phyloP scores from a whole-genome alignment of 2,329 filamentous ascomycete species.

The Diplodia seriata region DNA sequence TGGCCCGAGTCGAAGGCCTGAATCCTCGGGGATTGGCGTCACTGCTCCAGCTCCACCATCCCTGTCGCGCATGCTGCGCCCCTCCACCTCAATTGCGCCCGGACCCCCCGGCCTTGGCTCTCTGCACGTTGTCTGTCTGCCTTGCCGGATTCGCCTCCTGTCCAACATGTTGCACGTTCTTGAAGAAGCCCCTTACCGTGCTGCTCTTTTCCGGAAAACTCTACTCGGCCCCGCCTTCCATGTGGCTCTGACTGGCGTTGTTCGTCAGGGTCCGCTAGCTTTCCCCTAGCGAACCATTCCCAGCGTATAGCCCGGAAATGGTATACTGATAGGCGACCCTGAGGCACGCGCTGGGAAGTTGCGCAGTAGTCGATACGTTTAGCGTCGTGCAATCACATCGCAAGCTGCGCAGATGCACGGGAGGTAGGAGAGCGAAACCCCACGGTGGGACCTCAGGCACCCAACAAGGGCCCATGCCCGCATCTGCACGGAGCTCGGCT shows the following conservation, averaged over 20 bases:
- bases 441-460: slow-evolving; percentile 23
- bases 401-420: slow-evolving; percentile 2
- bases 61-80: slow-evolving; percentile 18
- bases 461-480: slow-evolving; percentile 16
- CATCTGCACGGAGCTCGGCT: slow-evolving; percentile 4
- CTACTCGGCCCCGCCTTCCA: neutral
- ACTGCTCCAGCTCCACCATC: slow-evolving; percentile 24
- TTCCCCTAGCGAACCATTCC: neutral
- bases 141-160: slow-evolving; percentile 13
- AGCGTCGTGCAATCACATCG: slow-evolving; percentile 27
- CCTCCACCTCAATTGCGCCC: slow-evolving; percentile 17
- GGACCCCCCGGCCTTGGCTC: neutral
- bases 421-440: slow-evolving; percentile 24
- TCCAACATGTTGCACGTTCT: neutral
- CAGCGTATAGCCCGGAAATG: slow-evolving; percentile 11
- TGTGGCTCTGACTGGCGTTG: neutral
- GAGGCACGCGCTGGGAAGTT: slow-evolving; percentile 21
- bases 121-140: slow-evolving; percentile 19
- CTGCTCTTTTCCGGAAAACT: neutral
- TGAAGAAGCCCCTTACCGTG: neutral
- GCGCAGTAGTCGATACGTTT: slow-evolving; percentile 22
- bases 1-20: slow-evolving; percentile 4
- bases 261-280: slow-evolving; percentile 12
- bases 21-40: slow-evolving; percentile 19
- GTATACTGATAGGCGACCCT: slow-evolving; percentile 27